phyloP scores from a whole-genome alignment of 2,329 filamentous ascomycete genomes.

The Fusarium sp. region DNA sequence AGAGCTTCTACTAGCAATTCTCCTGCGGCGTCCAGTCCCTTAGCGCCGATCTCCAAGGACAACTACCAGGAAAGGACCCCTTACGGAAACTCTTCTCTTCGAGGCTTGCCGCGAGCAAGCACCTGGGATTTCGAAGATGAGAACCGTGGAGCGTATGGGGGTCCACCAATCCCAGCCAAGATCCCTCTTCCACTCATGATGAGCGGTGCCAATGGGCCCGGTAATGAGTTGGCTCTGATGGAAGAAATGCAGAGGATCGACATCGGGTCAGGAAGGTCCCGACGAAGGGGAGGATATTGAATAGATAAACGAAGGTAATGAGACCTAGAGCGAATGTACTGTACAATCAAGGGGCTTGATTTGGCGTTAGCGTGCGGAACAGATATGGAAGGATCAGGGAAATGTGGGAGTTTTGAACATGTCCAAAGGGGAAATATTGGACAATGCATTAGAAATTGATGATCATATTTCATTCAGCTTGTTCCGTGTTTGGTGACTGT shows the following conservation, averaged over 20 bases:
- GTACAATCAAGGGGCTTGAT: constrained; percentile 29
- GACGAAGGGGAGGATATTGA: constrained; percentile 61
- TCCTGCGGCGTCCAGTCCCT: constrained; percentile 58
- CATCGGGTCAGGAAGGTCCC: constrained; percentile 70
- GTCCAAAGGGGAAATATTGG: background rate
- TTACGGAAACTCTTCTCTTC: constrained; percentile 47
- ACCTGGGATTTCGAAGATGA: constrained; percentile 67
- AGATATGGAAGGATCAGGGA: constrained; percentile 10
- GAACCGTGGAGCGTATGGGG: constrained; percentile 59
- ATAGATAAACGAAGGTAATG: constrained; percentile 29
- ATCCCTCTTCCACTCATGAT: constrained; percentile 68
- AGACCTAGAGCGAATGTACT: constrained; percentile 39
- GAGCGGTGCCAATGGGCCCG: constrained; percentile 57
- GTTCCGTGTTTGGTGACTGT: background rate
- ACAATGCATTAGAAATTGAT: constrained; percentile 22
- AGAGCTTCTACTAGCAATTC: constrained; percentile 56
- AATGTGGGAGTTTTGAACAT: constrained; percentile 28
- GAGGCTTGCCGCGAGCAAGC: constrained; percentile 57
- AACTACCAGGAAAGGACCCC: constrained; percentile 60
- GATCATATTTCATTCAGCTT: background rate
- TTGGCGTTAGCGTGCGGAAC: constrained; percentile 30
- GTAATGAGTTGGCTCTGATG: constrained; percentile 70
- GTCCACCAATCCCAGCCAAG: constrained; percentile 77
- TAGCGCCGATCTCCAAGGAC: constrained; percentile 65
- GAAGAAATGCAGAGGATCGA: constrained; percentile 78